These are phyloP conservation scores for Mycena chlorophos DNA, from an alignment of 768 basidiomycete species.

Conservation along the genomic window DNA sequence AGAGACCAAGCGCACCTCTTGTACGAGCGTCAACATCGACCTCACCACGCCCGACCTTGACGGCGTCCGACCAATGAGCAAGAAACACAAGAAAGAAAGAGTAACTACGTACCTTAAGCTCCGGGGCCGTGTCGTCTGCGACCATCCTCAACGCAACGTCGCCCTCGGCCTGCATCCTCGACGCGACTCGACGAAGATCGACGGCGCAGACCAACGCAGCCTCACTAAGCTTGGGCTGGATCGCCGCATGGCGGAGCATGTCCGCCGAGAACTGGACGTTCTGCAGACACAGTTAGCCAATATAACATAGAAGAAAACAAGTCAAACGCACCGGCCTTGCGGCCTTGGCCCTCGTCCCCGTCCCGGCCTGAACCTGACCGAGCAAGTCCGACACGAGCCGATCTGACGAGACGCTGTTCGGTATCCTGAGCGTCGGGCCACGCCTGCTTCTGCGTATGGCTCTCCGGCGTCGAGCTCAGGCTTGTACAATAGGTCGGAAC, in stretches of 20 bases:
- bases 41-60: constrained; percentile 78
- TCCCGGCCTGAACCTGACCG: too few species aligned
- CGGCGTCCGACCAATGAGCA: constrained; percentile 58
- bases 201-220: constrained; percentile 70
- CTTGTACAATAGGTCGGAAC: too few species aligned
- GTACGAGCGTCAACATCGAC: constrained; percentile 65
- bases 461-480: too few species aligned
- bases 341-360: background rate
- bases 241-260: constrained; percentile 56
- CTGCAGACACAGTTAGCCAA: too few species aligned
- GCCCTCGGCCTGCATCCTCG: constrained; percentile 45
- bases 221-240: constrained; percentile 60
- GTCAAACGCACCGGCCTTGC: background rate
- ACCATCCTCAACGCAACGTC: constrained; percentile 66
- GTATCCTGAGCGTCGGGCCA: too few species aligned
- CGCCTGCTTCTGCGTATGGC: too few species aligned
- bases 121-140: constrained; percentile 73
- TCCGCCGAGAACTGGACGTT: constrained; percentile 63
- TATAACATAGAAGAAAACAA: background rate
- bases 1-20: constrained; percentile 53
- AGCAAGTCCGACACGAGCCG: too few species aligned
- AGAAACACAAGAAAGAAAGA: background rate
- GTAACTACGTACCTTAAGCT: constrained; percentile 63
- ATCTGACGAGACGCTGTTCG: too few species aligned
- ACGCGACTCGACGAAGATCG: constrained; percentile 77